A percentile compares a stretch with the other conserved stretches of the same genome.
phyloP scores from a whole-genome alignment of 805 yeast species.

The Candida namnaoensis region DNA sequence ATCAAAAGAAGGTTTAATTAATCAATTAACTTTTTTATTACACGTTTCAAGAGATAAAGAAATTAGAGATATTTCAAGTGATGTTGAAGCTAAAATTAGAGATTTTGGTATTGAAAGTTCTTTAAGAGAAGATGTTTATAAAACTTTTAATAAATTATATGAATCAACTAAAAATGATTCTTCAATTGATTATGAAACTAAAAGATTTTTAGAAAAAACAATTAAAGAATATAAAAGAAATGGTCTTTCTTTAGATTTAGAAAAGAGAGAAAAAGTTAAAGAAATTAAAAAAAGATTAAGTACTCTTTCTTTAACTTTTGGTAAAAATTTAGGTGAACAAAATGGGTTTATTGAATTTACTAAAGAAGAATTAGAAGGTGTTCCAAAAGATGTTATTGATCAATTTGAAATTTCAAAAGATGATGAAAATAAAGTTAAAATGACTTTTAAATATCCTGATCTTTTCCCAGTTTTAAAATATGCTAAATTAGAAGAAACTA shows the following conservation, averaged over 20 bases:
- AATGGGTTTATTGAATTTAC: conserved; percentile 53
- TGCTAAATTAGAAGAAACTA: conserved; percentile 54
- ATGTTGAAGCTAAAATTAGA: conserved; percentile 50
- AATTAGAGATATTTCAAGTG: conserved; percentile 63
- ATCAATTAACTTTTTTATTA: conserved; percentile 59
- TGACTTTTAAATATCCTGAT: conserved; percentile 81
- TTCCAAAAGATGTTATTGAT: conserved; percentile 54
- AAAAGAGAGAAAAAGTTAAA: conserved; percentile 46
- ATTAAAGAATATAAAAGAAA: conserved; percentile 52
- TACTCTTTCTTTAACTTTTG: conserved; percentile 44
- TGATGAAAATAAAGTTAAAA: conserved; percentile 39
- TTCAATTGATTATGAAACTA: conserved; percentile 42
- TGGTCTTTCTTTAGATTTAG: conserved; percentile 57
- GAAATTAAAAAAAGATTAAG: conserved; percentile 52
- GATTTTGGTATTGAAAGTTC: conserved; percentile 56
- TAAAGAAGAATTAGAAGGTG: conserved; percentile 60
- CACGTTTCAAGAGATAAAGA: conserved; percentile 58
- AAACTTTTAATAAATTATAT: conserved; percentile 46
- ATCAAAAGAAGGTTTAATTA: conserved; percentile 31
- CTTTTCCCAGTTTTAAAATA: conserved; percentile 68
- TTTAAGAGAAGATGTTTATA: conserved; percentile 58
- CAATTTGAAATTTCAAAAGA: conserved; percentile 43
- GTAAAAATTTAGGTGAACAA: conserved; percentile 66
- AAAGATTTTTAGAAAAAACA: conserved; percentile 46
- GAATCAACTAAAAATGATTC: conserved; percentile 23